Evolutionary conservation across 305 asterid species (phyloP), one percentile per base, ranked within the genome.

Genomic region (Solanum hybrid): DNA sequence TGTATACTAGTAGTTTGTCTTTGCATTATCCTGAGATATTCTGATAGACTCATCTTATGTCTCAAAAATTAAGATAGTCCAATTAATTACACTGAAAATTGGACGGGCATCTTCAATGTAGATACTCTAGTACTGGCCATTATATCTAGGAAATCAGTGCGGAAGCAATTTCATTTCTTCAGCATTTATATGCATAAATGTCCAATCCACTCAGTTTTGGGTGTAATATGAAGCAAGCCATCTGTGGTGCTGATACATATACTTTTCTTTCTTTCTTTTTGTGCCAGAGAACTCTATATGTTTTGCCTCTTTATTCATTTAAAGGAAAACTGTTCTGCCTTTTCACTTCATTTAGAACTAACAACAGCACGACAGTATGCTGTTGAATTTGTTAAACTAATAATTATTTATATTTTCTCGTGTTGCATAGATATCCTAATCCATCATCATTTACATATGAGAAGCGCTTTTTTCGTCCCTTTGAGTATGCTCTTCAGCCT

Each of bases 401-500:
- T 90, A 86, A 89, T 73, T 78, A 14, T 87, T 77, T 76, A 22
- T 12, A 90, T 82, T 87, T 89, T 9, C 79, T 40, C 83, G 89
- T 77, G 67, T 84, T 89, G 90, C 46, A 61, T 93, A 98, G 99
- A 94, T 98, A 97, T 92, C 99, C 99, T 67, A 98, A 98, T 94
- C 99, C 99, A 89, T 97, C 99, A 91, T 93, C 94, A 76, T 98
- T 95, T 91, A 94, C 98, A 16, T 98, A 98, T 82, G 98, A 97
- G 93, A 95, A 90, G 77, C 99, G 99, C 82, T 95, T 98, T 87
- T 98, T 98, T 89, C 98, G 96, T 37, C 99, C 99, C 28, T 98
- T 98, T 92, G 98, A 98, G 89, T 95, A 97, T 94, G 99, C 99
- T 90, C 98, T 98, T 92, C 98, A 96, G 92, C 98, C 99, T 88